Evolutionary conservation across 2,329 filamentous ascomycete genomes (phyloP), one percentile per base, ranked within the genome.

Genomic region (Pestalotiopsis fici): DNA sequence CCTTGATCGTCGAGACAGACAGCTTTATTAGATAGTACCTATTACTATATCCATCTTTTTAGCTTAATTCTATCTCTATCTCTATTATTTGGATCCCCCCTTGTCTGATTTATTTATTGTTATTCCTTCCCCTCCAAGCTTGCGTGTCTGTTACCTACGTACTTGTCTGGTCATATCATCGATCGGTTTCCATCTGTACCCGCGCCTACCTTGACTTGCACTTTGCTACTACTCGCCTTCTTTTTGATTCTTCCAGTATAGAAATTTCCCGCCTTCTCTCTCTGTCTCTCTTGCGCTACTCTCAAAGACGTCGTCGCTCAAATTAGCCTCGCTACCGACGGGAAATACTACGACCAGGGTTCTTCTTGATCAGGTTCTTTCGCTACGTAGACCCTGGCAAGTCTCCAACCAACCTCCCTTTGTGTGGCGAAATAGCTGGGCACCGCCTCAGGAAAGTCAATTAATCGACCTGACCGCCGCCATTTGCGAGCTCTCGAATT

Each of bases 381-480:
- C 27, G 25, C 57, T 37, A 35, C 13, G 5, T 54, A 21, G 59
- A 47, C 37, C 64, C 39, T 54, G 55, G 50, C 55, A 59, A 25
- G 15, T 31, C 15, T 31, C 28, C 25, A 60, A 21, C 27, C 43
- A 35, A 35, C 25, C 64, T 57, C 25, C 39, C 65, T 59, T 61
- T 55, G 31, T 64, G 65, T 66, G 65, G 65, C 65, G 60, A 66
- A 63, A 66, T 37, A 23, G 28, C 39, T n/a, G 21, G 65, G 67
- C 67, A 68, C 67, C 63, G 67, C 67, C 67, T 68, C 66, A 65
- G 66, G 43, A 68, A 57, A 62, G 39, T 65, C 66, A 68, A 67
- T 59, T 47, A 18, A 39, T 65, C 66, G 25, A 65, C 59, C 66
- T 50, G 18, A 35, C 21, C 18, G 43, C 43, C 63, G 56, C 47